A percentile compares a stretch with the other conserved stretches of the same genome.
phyloP scores from a whole-genome alignment of 148 eudicot genomes.

The Fagopyrum esculentum region DNA sequence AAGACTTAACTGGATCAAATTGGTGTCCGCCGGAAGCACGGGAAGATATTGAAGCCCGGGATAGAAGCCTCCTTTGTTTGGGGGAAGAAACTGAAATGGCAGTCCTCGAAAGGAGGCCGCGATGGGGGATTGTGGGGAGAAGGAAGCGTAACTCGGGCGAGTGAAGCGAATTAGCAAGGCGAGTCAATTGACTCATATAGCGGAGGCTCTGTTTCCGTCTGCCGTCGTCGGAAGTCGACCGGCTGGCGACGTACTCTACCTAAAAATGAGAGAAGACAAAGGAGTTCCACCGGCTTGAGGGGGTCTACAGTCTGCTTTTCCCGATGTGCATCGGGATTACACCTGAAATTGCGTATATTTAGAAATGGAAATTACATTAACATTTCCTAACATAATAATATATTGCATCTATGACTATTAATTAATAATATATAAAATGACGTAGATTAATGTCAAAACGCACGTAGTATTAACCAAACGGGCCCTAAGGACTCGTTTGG shows the following conservation, averaged over 20 bases:
- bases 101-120: constrained; percentile 10
- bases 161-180: constrained; percentile 20
- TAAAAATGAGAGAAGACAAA: neutral
- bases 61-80: neutral
- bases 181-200: constrained; percentile 29
- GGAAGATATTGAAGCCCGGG: neutral
- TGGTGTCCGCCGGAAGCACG: constrained; percentile 14
- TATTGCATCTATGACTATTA: too few relatives aligned
- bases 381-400: too few relatives aligned
- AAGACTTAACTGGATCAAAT: neutral
- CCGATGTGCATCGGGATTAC: neutral
- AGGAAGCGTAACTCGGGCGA: constrained; percentile 15
- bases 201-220: neutral
- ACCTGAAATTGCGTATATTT: neutral
- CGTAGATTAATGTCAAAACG: too few relatives aligned
- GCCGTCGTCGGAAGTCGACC: constrained; percentile 1
- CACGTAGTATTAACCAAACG: too few relatives aligned
- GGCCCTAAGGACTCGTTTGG: too few relatives aligned
- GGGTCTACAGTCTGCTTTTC: neutral
- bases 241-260: neutral
- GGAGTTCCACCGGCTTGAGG: neutral
- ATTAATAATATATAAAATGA: too few relatives aligned
- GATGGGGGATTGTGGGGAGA: constrained; percentile 10
- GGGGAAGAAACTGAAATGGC: neutral
- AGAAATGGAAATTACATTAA: too few relatives aligned